These are phyloP conservation scores for Quercus tomentella DNA, from an alignment of 331 rosid genomes.

Conservation along the genomic window DNA sequence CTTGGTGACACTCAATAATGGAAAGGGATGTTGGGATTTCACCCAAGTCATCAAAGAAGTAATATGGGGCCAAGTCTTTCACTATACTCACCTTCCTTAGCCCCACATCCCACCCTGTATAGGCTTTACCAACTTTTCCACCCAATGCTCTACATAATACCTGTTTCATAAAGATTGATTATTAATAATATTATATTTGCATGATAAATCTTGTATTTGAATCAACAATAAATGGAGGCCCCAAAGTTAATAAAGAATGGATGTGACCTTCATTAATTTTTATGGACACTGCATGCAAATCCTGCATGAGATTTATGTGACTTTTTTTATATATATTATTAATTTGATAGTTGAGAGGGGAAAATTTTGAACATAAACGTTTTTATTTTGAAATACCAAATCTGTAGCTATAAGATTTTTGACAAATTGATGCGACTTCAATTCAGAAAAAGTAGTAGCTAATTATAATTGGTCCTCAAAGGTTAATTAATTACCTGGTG, in stretches of 20 bases:
- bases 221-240: no score
- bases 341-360: no score
- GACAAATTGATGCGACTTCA: no score
- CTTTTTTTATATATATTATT: no score
- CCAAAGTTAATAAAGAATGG: no score
- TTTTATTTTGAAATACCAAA: no score
- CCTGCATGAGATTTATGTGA: no score
- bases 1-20: slow-evolving; percentile 60
- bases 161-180: slow-evolving; percentile 11
- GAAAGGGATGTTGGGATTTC: slow-evolving; percentile 39
- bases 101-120: slow-evolving; percentile 71
- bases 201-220: no score
- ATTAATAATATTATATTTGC: no score
- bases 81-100: slow-evolving; percentile 43
- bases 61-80: slow-evolving; percentile 21
- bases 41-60: slow-evolving; percentile 20
- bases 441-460: no score
- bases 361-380: no score
- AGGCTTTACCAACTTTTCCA: slow-evolving; percentile 57
- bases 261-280: no score
- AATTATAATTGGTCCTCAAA: neutral
- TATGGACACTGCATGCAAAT: neutral
- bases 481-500: slow-evolving; percentile 46
- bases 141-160: slow-evolving; percentile 71
- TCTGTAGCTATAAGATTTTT: rapidly evolving